Percentiles rank a stretch among this genome's conserved stretches.
Evolutionary conservation across 116 monocot species (phyloP).

Genomic region (Phalaenopsis hybrid): DNA sequence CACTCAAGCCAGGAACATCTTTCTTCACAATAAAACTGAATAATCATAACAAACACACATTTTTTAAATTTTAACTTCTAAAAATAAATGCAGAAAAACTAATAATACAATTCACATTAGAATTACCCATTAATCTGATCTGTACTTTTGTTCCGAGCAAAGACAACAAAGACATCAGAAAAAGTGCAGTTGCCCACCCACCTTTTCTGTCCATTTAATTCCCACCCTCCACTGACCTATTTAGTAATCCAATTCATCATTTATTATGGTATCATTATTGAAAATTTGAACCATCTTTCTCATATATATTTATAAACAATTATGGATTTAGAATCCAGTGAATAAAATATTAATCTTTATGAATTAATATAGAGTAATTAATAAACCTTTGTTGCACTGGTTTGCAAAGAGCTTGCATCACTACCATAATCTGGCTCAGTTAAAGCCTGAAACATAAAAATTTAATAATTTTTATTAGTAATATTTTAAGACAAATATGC

Average conservation of each 20-base stretch:
- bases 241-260: not conserved
- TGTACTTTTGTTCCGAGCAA: constrained; percentile 69
- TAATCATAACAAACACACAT: not conserved
- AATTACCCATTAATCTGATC: constrained; percentile 88
- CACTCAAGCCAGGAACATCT: constrained; percentile 64
- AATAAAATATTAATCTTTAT: no score
- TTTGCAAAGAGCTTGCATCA: constrained; percentile 79
- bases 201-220: constrained; percentile 84
- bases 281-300: not conserved
- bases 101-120: not conserved
- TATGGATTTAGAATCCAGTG: no score
- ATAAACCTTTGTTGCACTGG: constrained; percentile 72
- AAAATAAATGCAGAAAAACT: not conserved
- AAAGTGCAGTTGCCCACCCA: constrained; percentile 98
- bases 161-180: constrained; percentile 79
- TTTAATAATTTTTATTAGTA: not conserved
- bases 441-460: constrained; percentile 43
- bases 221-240: constrained; percentile 84
- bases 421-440: constrained; percentile 95
- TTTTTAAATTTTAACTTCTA: not conserved
- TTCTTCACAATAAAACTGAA: constrained; percentile 90
- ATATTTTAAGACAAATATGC: not conserved
- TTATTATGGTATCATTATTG: not conserved
- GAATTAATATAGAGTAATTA: not conserved
- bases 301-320: no score